Evolutionary conservation across 2,329 filamentous ascomycete species (phyloP).

Genomic region (Neurospora sp.): DNA sequence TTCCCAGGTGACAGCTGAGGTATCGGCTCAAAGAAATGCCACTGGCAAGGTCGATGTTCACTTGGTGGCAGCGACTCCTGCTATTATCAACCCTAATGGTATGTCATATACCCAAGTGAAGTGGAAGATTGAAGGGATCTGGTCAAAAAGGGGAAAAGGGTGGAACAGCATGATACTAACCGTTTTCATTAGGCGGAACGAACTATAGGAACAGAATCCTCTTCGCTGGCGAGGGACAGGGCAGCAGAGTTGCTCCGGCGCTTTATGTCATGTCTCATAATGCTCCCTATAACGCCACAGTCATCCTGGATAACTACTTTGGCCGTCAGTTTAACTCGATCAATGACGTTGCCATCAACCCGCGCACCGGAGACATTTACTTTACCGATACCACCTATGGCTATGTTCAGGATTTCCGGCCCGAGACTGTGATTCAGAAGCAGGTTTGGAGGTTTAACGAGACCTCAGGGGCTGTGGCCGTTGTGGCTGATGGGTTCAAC

Average conservation of each 20-base stretch:
- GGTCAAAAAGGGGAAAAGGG: conserved; percentile 11
- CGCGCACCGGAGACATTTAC: conserved; percentile 47
- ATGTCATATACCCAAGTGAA: background rate
- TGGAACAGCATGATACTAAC: background rate
- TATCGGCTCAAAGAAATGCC: conserved; percentile 27
- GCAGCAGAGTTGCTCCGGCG: conserved; percentile 28
- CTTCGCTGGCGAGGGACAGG: conserved; percentile 41
- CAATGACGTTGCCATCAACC: conserved; percentile 46
- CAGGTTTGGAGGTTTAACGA: conserved; percentile 50
- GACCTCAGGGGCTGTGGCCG: conserved; percentile 37
- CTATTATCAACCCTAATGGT: conserved; percentile 42
- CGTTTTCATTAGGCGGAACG: conserved; percentile 24
- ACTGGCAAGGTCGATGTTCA: conserved; percentile 31
- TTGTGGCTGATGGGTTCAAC: conserved; percentile 47
- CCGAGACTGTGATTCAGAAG: conserved; percentile 39
- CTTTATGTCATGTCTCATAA: conserved; percentile 33
- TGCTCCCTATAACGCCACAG: conserved; percentile 41
- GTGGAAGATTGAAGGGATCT: background rate
- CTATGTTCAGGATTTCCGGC: conserved; percentile 47
- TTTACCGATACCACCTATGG: conserved; percentile 55
- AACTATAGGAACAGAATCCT: conserved; percentile 40
- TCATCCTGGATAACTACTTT: conserved; percentile 48
- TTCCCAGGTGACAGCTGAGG: conserved; percentile 27
- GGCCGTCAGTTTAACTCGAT: conserved; percentile 50
- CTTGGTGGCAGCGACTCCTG: conserved; percentile 30